Conservation (phyloP, 225 moss, liverwort and hornwort species). For the Thuidium tamariscinum region DNA sequence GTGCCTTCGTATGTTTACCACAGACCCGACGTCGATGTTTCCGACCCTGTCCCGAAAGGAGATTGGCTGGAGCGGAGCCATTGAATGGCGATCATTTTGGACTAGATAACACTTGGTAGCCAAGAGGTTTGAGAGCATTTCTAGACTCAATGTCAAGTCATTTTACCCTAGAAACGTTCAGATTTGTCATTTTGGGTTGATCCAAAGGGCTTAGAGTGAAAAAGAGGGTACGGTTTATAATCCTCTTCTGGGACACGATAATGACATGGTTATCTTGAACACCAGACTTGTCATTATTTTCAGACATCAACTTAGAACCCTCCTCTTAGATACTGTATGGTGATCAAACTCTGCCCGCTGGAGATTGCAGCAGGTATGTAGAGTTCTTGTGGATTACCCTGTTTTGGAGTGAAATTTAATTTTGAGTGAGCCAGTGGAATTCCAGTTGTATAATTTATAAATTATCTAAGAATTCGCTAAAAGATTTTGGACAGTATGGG, state of each 20-base stretch:
- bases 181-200: neutral
- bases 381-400: neutral
- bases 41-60: conserved; percentile 63
- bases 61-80: conserved; percentile 50
- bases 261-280: neutral
- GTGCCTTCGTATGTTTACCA: conserved; percentile 72
- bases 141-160: neutral
- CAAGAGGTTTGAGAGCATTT: neutral
- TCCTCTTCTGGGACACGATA: neutral
- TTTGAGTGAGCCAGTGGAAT: neutral
- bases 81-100: neutral
- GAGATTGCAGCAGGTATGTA: neutral
- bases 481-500: neutral
- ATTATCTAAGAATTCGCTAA: neutral
- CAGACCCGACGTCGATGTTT: conserved; percentile 57
- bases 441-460: neutral
- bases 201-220: neutral
- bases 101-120: neutral
- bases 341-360: neutral
- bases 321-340: neutral
- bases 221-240: neutral
- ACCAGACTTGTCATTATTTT: neutral
- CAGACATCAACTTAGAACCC: neutral
- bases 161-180: neutral
- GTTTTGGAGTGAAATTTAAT: neutral